Evolutionary conservation across 2,329 filamentous ascomycete genomes (phyloP).

Genomic region (Trichoderma guizhouense): DNA sequence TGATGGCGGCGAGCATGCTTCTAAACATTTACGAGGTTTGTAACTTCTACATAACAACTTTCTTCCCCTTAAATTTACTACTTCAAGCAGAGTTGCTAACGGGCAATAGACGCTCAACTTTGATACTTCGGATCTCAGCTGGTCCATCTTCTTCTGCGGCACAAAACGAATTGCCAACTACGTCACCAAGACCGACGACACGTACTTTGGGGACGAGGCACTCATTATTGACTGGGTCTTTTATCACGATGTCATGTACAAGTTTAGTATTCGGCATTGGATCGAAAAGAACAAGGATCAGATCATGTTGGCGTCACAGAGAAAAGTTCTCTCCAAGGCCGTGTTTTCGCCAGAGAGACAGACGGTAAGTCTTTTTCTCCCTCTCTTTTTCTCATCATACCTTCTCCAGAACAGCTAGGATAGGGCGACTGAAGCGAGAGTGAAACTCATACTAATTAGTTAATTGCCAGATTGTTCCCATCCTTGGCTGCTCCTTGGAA

Average conservation of each 20-base stretch:
- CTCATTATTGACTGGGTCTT: slow-evolving; percentile 18
- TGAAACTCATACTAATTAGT: background rate
- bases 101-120: slow-evolving; percentile 11
- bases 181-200: background rate
- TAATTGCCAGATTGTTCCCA: background rate
- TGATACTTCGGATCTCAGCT: slow-evolving; percentile 14
- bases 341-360: slow-evolving; percentile 17
- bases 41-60: background rate
- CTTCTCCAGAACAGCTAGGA: background rate
- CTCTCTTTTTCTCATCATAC: background rate
- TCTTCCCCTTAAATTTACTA: accelerated
- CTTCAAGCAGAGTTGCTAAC: background rate
- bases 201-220: slow-evolving; percentile 6
- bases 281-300: background rate
- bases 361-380: background rate
- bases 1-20: slow-evolving; percentile 17
- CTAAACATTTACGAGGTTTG: slow-evolving; percentile 15
- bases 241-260: slow-evolving; percentile 19
- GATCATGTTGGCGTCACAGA: background rate
- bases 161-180: slow-evolving; percentile 10
- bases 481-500: slow-evolving; percentile 16
- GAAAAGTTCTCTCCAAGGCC: slow-evolving; percentile 12
- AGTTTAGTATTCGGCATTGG: slow-evolving; percentile 19
- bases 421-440: background rate
- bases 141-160: slow-evolving; percentile 18